These are phyloP conservation scores for Phytopythium aichiense DNA, from an alignment of 352 stramenopile genomes.

Conservation along the genomic window DNA sequence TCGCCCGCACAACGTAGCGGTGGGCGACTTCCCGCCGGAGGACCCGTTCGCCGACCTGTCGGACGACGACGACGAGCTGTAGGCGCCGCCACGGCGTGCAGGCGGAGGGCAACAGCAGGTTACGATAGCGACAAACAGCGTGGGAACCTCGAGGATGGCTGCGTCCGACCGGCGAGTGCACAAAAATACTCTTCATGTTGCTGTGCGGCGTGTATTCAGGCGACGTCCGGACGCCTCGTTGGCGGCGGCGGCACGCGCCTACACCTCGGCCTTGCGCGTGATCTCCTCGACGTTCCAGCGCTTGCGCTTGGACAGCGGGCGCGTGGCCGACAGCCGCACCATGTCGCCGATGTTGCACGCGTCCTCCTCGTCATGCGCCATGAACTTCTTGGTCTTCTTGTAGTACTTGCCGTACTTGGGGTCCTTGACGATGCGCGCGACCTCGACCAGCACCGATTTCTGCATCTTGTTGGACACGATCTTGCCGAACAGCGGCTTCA, in stretches of 20 bases:
- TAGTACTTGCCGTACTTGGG: constrained; percentile 94
- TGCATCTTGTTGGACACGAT: constrained; percentile 97
- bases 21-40: constrained; percentile 91
- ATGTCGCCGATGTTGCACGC: constrained; percentile 90
- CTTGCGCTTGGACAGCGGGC: constrained; percentile 85
- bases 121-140: not conserved
- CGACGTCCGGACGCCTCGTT: not conserved
- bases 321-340: constrained; percentile 69
- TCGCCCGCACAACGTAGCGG: constrained; percentile 90
- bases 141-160: not conserved
- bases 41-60: constrained; percentile 76
- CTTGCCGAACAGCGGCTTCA: constrained; percentile 93
- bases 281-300: constrained; percentile 89
- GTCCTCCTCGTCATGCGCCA: constrained; percentile 96
- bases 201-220: not conserved
- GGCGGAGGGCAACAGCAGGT: not conserved
- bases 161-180: not conserved
- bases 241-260: constrained; percentile 19
- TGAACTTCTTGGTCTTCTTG: constrained; percentile 97
- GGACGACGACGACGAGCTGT: constrained; percentile 78
- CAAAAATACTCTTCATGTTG: constrained; percentile 6
- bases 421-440: constrained; percentile 93
- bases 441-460: constrained; percentile 94
- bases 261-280: constrained; percentile 83
- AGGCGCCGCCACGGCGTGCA: constrained; percentile 6